These are phyloP conservation scores for Nicotiana obtusifolia DNA, from an alignment of 257 asterid genomes.

Conservation along the genomic window DNA sequence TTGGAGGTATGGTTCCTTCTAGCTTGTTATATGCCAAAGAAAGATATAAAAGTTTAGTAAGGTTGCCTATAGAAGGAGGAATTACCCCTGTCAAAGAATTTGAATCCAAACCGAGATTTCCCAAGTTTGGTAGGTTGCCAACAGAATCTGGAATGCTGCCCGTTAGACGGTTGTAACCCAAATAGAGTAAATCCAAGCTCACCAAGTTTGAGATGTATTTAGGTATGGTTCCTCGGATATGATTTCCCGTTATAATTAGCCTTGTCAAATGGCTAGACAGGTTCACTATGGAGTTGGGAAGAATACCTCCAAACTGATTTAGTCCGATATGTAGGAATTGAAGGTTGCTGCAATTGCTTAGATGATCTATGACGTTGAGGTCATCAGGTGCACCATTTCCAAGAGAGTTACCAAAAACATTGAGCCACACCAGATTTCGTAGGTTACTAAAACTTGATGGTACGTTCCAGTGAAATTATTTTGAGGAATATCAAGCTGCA, in stretches of 20 bases:
- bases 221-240: slow-evolving; percentile 34
- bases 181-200: slow-evolving; percentile 19
- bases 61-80: slow-evolving; percentile 33
- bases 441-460: slow-evolving; percentile 31
- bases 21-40: slow-evolving; percentile 29
- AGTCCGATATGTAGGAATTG: slow-evolving; percentile 18
- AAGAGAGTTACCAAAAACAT: slow-evolving; percentile 21
- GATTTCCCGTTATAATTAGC: neutral
- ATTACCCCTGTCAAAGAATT: slow-evolving; percentile 30
- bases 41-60: slow-evolving; percentile 20
- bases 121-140: slow-evolving; percentile 33
- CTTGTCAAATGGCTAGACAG: neutral
- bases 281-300: slow-evolving; percentile 22
- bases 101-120: slow-evolving; percentile 21
- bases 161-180: slow-evolving; percentile 13
- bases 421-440: slow-evolving; percentile 11
- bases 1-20: slow-evolving; percentile 32
- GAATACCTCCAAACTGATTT: slow-evolving; percentile 29
- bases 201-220: slow-evolving; percentile 29
- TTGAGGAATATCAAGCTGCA: slow-evolving; percentile 18
- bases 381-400: slow-evolving; percentile 30
- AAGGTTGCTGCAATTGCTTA: slow-evolving; percentile 36
- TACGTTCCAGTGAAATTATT: slow-evolving; percentile 36
- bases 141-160: slow-evolving; percentile 37
- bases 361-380: slow-evolving; percentile 24